Percentiles rank a stretch among this genome's conserved stretches.
phyloP scores from a whole-genome alignment of 2,329 filamentous ascomycete species.

The Pseudogymnoascus sp. region DNA sequence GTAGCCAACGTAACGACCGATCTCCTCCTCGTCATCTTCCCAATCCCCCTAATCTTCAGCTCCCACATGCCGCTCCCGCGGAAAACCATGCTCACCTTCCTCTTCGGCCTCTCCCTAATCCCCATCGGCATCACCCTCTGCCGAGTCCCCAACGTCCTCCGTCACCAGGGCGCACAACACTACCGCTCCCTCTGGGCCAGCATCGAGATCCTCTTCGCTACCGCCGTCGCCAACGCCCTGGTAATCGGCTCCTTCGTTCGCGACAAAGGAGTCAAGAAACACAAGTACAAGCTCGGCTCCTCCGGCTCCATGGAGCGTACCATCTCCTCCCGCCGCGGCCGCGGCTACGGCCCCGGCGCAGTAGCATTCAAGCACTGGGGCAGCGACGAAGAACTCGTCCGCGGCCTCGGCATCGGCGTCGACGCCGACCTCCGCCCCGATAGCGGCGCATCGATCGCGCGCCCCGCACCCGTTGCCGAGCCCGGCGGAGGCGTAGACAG shows the following conservation, averaged over 20 bases:
- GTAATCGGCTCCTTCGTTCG: constrained; percentile 89
- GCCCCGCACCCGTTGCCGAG: constrained; percentile 28
- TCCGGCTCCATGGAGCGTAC: constrained; percentile 55
- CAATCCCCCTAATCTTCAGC: constrained; percentile 76
- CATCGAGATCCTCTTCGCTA: constrained; percentile 81
- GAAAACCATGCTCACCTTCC: constrained; percentile 68
- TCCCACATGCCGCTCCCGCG: constrained; percentile 69
- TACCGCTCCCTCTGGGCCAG: constrained; percentile 85
- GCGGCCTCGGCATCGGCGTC: constrained; percentile 66
- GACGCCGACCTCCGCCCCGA: constrained; percentile 42
- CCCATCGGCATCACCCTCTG: constrained; percentile 75
- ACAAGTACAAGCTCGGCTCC: constrained; percentile 62
- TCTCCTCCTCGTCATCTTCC: constrained; percentile 76
- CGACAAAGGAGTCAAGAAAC: constrained; percentile 83
- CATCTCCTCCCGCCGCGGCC: constrained; percentile 31
- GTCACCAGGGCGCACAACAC: constrained; percentile 65
- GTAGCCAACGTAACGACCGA: constrained; percentile 83
- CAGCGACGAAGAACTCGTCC: constrained; percentile 84
- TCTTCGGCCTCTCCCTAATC: constrained; percentile 79
- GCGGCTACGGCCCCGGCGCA: constrained; percentile 30
- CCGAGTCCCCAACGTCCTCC: constrained; percentile 71
- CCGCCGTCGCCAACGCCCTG: constrained; percentile 77
- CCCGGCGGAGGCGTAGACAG: constrained; percentile 13
- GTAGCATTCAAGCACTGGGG: constrained; percentile 62
- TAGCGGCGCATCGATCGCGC: constrained; percentile 14